Evolutionary conservation across 2,329 filamentous ascomycete genomes (phyloP), one percentile per base, ranked within the genome.

Genomic region (Fonsecaea pugnacius): DNA sequence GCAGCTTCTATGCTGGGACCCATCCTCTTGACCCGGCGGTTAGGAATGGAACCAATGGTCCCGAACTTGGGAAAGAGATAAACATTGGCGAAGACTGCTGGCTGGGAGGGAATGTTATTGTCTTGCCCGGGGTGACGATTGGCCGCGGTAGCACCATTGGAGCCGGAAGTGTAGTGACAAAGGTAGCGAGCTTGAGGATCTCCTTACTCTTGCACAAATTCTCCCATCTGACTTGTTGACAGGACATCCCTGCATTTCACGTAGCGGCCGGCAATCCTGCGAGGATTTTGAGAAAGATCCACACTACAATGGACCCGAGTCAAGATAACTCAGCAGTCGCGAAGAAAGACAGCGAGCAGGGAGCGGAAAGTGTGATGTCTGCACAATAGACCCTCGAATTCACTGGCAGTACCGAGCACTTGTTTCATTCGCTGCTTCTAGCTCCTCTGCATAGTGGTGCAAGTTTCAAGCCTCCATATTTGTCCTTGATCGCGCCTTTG

Each of bases 21-120:
- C 92, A 96, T 76, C 91, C 92, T 1, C 77, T 92, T 0, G 91
- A 96, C 70, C 90, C 91, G 0, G 82, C 82, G 0, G 69, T 94
- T 4, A 85, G 92, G 33, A 89, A 93, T 72, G 91, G 92, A 0
- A 88, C 84, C 0, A 81, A 84, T 14, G 92, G 92, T 0, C 91
- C 91, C 0, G 92, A 96, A 75, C 72, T 79, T 8, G 92, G 91
- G 0, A 87, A 85, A 70, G 85, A 89, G 9, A 91, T 96, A 66
- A 83, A 80, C 7, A 81, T 85, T 58, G 82, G 82, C 5, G 73
- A 79, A 36, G 79, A 81, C 54, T 79, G 76, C 36, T 79, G 81
- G 81, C 79, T 84, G 64, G 80, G 81, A 0, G 81, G 80, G 0
- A 78, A 80, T 66, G 79, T 76, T 2, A 75, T 77, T 4, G 76